Percentiles rank a stretch among this genome's conserved stretches.
These are phyloP conservation scores for Lactifluus subvellereus DNA, from an alignment of 768 basidiomycete species.

Conservation along the genomic window DNA sequence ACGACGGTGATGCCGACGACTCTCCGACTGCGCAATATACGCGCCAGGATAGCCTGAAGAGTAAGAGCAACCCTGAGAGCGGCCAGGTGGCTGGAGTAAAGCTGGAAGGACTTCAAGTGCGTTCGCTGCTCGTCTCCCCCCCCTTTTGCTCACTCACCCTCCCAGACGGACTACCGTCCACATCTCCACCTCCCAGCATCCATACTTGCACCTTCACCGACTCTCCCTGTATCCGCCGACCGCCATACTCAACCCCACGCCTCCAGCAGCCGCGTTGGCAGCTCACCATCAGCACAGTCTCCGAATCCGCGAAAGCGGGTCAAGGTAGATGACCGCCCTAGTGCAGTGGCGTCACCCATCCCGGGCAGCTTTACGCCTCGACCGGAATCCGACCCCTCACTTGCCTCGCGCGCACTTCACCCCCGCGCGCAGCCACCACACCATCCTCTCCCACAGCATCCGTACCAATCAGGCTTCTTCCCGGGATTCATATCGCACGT, in stretches of 20 bases:
- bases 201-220: slow-evolving; percentile 10
- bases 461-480: slow-evolving; percentile 9
- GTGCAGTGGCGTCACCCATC: slow-evolving; percentile 6
- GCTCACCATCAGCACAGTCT: slow-evolving; percentile 13
- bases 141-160: neutral
- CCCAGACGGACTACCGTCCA: slow-evolving; percentile 26
- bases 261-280: slow-evolving; percentile 21
- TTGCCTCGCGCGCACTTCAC: neutral
- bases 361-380: slow-evolving; percentile 7
- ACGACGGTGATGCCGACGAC: slow-evolving; percentile 22
- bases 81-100: slow-evolving; percentile 13
- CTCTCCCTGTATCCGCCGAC: slow-evolving; percentile 30
- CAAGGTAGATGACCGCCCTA: slow-evolving; percentile 7
- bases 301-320: slow-evolving; percentile 18
- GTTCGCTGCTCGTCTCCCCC: slow-evolving; percentile 19
- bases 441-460: neutral
- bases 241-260: slow-evolving; percentile 24
- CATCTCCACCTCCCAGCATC: slow-evolving; percentile 15
- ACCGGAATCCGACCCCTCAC: slow-evolving; percentile 2
- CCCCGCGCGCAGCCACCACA: neutral
- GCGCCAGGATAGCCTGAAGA: slow-evolving; percentile 22
- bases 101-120: slow-evolving; percentile 23
- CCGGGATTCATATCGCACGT: neutral
- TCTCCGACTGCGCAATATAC: slow-evolving; percentile 10
- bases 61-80: slow-evolving; percentile 20